Evolutionary conservation across 148 eudicot species (phyloP).

Genomic region (Vaccinium corymbosum): DNA sequence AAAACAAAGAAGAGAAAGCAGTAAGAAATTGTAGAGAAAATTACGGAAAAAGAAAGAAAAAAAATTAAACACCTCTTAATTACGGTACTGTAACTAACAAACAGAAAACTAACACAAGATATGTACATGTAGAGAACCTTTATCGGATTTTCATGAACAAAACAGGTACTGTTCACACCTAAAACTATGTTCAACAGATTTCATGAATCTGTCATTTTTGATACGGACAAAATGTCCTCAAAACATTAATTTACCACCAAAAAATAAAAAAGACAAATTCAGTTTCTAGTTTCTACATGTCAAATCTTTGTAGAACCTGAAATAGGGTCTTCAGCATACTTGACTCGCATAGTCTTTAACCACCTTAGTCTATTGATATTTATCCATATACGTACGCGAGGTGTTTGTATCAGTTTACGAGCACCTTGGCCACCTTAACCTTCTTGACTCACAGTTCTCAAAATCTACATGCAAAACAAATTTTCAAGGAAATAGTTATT

Average conservation of each 20-base stretch:
- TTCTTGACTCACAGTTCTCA: not conserved
- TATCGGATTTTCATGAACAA: not conserved
- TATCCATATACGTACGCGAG: too few relatives aligned
- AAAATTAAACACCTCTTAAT: not conserved
- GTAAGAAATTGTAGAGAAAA: not conserved
- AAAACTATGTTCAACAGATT: not conserved
- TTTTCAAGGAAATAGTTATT: not conserved
- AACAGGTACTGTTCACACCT: not conserved
- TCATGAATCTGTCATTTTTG: conserved; percentile 8
- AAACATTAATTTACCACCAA: not conserved
- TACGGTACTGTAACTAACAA: not conserved
- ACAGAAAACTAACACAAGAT: not conserved
- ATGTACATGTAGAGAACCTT: not conserved
- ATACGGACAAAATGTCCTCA: not conserved
- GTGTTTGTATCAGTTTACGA: not conserved
- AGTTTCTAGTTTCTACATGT: not conserved
- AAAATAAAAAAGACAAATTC: not conserved
- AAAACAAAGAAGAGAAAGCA: not conserved
- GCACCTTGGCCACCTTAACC: not conserved
- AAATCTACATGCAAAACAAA: not conserved
- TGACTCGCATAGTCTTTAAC: not conserved
- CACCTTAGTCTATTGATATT: not conserved
- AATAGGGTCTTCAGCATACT: not conserved
- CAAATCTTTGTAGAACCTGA: not conserved
- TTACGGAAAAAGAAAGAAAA: not conserved